phyloP scores from a whole-genome alignment of 768 basidiomycete genomes.

The Suillus discolor region DNA sequence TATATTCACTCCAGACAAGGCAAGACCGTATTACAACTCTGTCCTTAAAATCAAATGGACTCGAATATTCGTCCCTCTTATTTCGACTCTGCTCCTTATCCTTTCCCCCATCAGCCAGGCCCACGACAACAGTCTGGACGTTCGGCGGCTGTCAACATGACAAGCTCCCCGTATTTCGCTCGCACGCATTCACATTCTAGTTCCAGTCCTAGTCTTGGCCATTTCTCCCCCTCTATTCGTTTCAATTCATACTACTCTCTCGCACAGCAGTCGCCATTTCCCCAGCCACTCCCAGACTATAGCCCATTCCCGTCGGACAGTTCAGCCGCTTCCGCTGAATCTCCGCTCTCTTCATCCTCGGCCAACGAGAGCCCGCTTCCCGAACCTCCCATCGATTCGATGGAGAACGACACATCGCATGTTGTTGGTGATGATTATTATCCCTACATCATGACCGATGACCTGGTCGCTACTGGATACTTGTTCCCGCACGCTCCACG shows the following conservation, averaged over 20 bases:
- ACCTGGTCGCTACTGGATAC: constrained; percentile 22
- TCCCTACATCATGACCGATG: constrained; percentile 28
- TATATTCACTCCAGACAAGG: constrained; percentile 9
- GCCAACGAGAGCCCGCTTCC: constrained; percentile 43
- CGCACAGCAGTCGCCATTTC: constrained; percentile 18
- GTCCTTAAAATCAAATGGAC: constrained; percentile 32
- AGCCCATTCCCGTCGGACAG: constrained; percentile 41
- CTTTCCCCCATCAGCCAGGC: constrained; percentile 9
- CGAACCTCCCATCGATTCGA: constrained; percentile 37
- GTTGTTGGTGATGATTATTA: constrained; percentile 34
- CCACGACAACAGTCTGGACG: constrained; percentile 15
- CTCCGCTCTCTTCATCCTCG: constrained; percentile 44
- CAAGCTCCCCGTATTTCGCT: constrained; percentile 24
- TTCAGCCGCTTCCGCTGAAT: constrained; percentile 38
- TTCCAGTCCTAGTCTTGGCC: constrained; percentile 19
- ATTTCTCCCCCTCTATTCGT: constrained; percentile 23
- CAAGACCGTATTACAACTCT: constrained; percentile 11
- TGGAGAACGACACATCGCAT: constrained; percentile 31
- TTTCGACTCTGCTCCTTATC: constrained; percentile 23
- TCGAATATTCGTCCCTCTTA: constrained; percentile 22
- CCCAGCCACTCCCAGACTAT: constrained; percentile 25
- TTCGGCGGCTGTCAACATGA: constrained; percentile 23
- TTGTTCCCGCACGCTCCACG: constrained; percentile 27
- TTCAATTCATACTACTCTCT: constrained; percentile 22
- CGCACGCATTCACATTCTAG: constrained; percentile 21